A percentile compares a stretch with the other conserved stretches of the same genome.
phyloP scores from a whole-genome alignment of 1,284 basidiomycete genomes.

The Phellopilus nigrolimitatus region DNA sequence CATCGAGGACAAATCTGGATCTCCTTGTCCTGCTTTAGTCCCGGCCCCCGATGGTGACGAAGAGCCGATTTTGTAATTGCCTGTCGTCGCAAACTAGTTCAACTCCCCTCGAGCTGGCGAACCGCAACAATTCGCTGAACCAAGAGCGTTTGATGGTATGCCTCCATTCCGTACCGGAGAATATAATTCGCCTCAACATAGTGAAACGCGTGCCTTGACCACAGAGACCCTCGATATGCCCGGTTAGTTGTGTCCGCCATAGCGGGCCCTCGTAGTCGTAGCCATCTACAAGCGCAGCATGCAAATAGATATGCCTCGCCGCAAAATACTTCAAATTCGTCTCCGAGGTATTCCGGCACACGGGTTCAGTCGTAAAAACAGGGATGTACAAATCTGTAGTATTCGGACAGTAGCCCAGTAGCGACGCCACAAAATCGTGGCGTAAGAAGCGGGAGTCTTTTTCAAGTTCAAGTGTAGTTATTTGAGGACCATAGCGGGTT shows the following conservation, averaged over 20 bases:
- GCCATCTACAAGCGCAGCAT: conserved; percentile 2
- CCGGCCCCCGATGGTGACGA: too few relatives aligned
- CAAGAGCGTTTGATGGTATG: not conserved
- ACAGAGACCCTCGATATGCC: conserved; percentile 6
- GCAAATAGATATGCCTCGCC: not conserved
- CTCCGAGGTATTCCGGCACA: not conserved
- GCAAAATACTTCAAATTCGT: not conserved
- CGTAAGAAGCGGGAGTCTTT: conserved; percentile 7
- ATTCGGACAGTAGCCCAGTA: conserved; percentile 6
- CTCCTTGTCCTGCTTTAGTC: too few relatives aligned
- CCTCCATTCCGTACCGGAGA: conserved; percentile 6
- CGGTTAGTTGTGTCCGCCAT: conserved; percentile 3
- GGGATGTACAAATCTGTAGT: conserved; percentile 7
- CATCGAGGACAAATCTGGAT: too few relatives aligned
- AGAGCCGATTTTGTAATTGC: not conserved
- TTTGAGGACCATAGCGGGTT: not conserved
- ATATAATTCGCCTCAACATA: not conserved
- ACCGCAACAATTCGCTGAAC: not conserved
- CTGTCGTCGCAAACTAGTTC: not conserved
- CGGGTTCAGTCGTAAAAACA: not conserved
- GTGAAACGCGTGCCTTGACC: conserved; percentile 4
- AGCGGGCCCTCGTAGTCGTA: not conserved
- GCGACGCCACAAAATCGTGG: conserved; percentile 8
- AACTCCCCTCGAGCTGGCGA: not conserved
- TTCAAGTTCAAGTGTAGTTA: not conserved